These are phyloP conservation scores for Suaeda aralocaspica DNA, from an alignment of 148 eudicot species.

Conservation along the genomic window DNA sequence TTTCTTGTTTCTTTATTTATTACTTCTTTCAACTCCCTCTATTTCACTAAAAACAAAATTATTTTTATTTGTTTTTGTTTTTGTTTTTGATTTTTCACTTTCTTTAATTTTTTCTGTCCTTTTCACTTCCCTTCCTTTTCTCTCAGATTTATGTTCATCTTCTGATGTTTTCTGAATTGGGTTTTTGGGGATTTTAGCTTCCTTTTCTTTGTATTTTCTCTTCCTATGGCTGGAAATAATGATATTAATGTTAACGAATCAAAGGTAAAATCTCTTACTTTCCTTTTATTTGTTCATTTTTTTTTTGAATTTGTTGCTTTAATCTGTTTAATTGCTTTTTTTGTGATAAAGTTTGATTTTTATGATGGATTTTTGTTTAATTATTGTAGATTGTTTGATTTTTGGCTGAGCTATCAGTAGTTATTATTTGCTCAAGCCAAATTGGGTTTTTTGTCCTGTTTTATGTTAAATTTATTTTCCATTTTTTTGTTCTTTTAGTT, in stretches of 20 bases:
- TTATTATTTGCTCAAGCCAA: not conserved
- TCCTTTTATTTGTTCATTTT: too few relatives aligned
- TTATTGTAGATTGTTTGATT: not conserved
- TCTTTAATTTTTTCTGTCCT: constrained; percentile 13
- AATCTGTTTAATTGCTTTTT: not conserved
- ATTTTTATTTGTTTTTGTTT: too few relatives aligned
- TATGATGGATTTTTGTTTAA: not conserved
- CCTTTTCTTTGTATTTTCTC: not conserved
- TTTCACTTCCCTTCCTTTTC: not conserved
- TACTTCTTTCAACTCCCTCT: not conserved
- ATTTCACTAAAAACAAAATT: too few relatives aligned
- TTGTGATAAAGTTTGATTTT: not conserved
- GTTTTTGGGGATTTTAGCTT: constrained; percentile 4
- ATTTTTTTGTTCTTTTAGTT: not conserved
- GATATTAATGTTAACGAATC: constrained; percentile 41
- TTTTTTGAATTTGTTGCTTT: not conserved
- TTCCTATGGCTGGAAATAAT: constrained; percentile 38
- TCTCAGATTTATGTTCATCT: constrained; percentile 3
- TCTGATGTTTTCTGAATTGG: constrained; percentile 10
- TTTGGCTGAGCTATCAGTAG: constrained; percentile 3
- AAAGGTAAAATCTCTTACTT: constrained; percentile 26
- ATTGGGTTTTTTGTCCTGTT: constrained; percentile 2
- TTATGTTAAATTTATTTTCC: constrained; percentile 12
- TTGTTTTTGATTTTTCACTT: constrained; percentile 6
- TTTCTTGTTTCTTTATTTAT: not conserved